Conservation (phyloP, 1,284 basidiomycete species). For the Ustilago crameri region DNA sequence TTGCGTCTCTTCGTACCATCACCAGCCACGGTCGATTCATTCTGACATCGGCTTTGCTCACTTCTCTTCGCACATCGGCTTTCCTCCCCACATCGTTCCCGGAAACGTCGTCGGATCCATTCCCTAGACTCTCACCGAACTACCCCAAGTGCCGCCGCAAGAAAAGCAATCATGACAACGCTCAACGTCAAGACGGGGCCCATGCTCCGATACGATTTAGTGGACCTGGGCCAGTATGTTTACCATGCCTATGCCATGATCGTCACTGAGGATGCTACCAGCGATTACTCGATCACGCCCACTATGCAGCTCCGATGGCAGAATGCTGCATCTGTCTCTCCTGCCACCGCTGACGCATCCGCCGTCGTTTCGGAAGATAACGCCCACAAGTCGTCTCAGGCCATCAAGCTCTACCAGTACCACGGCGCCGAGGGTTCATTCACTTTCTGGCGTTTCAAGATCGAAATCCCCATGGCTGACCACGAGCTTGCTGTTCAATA, state of each 20-base stretch:
- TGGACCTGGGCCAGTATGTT: constrained; percentile 73
- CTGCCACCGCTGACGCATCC: constrained; percentile 32
- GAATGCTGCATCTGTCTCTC: constrained; percentile 21
- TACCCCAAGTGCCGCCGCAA: background rate
- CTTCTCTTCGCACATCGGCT: background rate
- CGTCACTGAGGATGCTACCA: constrained; percentile 77
- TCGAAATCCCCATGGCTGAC: constrained; percentile 80
- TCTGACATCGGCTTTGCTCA: background rate
- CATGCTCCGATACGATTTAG: constrained; percentile 88
- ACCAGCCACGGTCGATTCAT: too few species aligned
- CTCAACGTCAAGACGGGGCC: constrained; percentile 74
- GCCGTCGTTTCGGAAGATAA: constrained; percentile 33
- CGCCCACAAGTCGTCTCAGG: constrained; percentile 67
- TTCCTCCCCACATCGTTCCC: background rate
- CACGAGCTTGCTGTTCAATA: constrained; percentile 84
- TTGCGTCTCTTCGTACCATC: too few species aligned
- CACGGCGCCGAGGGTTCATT: constrained; percentile 76
- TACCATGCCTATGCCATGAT: constrained; percentile 77
- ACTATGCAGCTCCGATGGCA: constrained; percentile 76
- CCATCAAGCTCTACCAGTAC: constrained; percentile 84
- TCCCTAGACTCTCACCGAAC: background rate
- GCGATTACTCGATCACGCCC: constrained; percentile 71
- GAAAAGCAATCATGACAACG: constrained; percentile 43
- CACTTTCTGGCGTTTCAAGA: constrained; percentile 94
- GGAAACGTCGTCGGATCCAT: background rate